phyloP scores from a whole-genome alignment of 805 yeast genomes.

The Yarrowia sp. region DNA sequence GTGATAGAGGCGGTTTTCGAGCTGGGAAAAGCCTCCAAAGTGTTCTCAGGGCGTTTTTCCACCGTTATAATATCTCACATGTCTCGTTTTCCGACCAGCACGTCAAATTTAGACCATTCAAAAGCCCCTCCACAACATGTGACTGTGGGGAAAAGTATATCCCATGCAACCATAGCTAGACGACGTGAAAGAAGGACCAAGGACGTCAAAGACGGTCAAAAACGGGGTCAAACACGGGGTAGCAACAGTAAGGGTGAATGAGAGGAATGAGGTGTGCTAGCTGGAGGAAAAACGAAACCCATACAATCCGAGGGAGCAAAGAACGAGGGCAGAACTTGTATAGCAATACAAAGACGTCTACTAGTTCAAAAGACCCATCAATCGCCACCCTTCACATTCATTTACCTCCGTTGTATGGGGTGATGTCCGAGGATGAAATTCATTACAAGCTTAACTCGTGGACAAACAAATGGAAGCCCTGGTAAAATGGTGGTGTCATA shows the following conservation, averaged over 20 bases:
- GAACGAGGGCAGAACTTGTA: no score
- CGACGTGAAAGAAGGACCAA: constrained; percentile 12
- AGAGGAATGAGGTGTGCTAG: no score
- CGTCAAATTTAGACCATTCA: not conserved
- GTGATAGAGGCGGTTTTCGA: no score
- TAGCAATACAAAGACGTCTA: no score
- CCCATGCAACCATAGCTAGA: constrained; percentile 10
- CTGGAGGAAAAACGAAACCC: no score
- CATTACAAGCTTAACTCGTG: not conserved
- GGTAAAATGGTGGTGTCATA: no score
- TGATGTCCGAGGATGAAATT: constrained; percentile 10
- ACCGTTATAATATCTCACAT: not conserved
- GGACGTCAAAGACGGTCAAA: no score
- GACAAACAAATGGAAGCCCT: not conserved
- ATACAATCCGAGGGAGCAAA: no score
- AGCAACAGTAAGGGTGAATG: not conserved
- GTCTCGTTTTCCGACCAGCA: not conserved
- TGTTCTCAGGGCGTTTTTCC: not conserved
- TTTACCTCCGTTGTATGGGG: constrained; percentile 8
- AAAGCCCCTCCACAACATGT: not conserved
- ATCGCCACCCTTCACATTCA: not conserved
- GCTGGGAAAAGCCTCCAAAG: not conserved
- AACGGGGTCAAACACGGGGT: constrained; percentile 6
- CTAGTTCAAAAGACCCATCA: no score
- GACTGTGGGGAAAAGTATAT: constrained; percentile 36